Evolutionary conservation across 2,329 filamentous ascomycete genomes (phyloP).

Genomic region (Paracoccidioides lutzii): DNA sequence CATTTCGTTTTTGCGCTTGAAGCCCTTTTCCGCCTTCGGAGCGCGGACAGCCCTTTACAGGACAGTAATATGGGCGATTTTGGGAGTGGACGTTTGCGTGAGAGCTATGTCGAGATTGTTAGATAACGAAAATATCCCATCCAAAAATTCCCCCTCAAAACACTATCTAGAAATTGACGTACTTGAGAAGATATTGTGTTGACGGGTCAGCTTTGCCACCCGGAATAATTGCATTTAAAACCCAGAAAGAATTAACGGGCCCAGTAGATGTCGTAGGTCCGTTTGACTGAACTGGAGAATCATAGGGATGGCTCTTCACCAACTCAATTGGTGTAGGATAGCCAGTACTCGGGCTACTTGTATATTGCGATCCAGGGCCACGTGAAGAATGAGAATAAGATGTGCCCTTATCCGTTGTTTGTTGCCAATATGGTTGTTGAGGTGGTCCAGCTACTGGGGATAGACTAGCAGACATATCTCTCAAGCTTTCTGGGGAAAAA

Average conservation of each 20-base stretch:
- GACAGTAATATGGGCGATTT: conserved; percentile 51
- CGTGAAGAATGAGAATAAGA: conserved; percentile 17
- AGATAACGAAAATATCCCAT: conserved; percentile 2
- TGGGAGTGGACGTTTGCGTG: conserved; percentile 51
- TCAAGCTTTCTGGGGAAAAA: conserved; percentile 27
- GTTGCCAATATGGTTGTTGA: conserved; percentile 16
- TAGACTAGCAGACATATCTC: conserved; percentile 21
- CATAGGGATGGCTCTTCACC: conserved; percentile 4
- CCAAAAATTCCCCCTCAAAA: neutral
- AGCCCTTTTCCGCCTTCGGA: conserved; percentile 52
- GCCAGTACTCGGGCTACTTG: conserved; percentile 23
- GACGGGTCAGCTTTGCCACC: conserved; percentile 48
- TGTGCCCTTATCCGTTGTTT: conserved; percentile 17
- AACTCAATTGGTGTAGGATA: conserved; percentile 32
- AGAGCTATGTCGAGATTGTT: conserved; percentile 22
- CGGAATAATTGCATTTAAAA: conserved; percentile 42
- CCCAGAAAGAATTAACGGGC: conserved; percentile 17
- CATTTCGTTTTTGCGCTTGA: conserved; percentile 60
- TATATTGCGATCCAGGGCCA: conserved; percentile 16
- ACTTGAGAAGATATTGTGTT: conserved; percentile 54
- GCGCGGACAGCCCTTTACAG: conserved; percentile 44
- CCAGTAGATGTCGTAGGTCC: conserved; percentile 12
- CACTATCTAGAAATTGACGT: conserved; percentile 17
- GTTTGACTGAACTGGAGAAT: neutral
- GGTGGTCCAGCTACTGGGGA: conserved; percentile 17